Evolutionary conservation across 495 filamentous ascomycete genomes (phyloP).

Genomic region (Alectoria sarmentosa): DNA sequence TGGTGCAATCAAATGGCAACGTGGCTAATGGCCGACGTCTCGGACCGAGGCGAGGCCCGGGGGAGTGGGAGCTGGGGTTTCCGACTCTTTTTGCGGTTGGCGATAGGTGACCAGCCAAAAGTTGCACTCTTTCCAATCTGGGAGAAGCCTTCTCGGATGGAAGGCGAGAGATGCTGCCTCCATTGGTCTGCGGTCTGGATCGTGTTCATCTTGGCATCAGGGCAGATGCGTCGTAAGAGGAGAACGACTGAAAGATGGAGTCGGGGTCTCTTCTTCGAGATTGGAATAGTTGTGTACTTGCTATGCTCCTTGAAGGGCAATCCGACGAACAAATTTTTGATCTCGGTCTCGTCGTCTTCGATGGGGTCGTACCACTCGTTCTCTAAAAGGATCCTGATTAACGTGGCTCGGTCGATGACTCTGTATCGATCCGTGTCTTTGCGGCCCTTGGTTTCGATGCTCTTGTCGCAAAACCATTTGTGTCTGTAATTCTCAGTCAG

Average conservation of each 20-base stretch:
- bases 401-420: not conserved
- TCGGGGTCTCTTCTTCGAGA: not conserved
- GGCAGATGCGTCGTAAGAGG: conserved; percentile 1
- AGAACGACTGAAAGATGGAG: not conserved
- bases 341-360: not conserved
- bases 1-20: not conserved
- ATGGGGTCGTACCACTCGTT: not conserved
- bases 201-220: not conserved
- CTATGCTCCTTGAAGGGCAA: not conserved
- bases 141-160: not conserved
- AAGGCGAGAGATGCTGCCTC: not conserved
- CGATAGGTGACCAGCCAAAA: not conserved
- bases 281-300: not conserved
- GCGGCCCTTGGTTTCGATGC: not conserved
- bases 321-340: not conserved
- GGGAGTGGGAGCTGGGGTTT: not conserved
- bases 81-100: not conserved
- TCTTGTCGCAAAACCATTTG: conserved; percentile 1
- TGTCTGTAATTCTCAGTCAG: not conserved
- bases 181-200: not conserved
- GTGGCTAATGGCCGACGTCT: not conserved
- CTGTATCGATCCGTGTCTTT: not conserved
- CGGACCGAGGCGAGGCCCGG: not conserved
- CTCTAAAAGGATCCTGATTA: not conserved
- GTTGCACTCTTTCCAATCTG: not conserved